Base-by-base conservation (phyloP, 2,329 filamentous ascomycete genomes). In the Colletotrichum spaethianum region DNA sequence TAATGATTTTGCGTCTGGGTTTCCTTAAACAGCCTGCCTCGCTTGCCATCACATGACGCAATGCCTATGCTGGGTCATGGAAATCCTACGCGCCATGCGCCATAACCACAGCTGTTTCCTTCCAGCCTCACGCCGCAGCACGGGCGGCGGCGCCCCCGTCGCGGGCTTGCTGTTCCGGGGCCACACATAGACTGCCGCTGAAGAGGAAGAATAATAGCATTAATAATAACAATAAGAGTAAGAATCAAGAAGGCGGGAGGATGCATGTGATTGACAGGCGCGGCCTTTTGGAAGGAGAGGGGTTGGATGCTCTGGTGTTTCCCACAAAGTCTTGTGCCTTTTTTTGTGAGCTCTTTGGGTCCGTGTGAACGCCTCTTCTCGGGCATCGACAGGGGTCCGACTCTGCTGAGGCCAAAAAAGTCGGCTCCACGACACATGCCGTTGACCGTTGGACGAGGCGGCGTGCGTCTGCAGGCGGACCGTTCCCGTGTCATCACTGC, bases 11-110 rank as follows among this genome's bases (percentile, higher is more conserved):
- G 52, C 55, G 36, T 42, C 57, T 46, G 28, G 16, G 52, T n/a
- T n/a, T n/a, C n/a, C 40, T 36, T 26, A 20, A 67, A 56, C n/a
- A 18, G 16, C 36, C 23, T 60, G 14, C 16, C 46, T 53, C 33
- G 56, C 53, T 50, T 33, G 52, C 26, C 44, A 60, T 72, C 69
- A 72, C 69, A 69, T 72, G 69, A 72, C 69, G 69, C 57, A 38
- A 63, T 42, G 33, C 53, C 36, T 23, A 72, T 72, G 69, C 69
- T 69, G 69, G 69, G 69, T 68, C 69, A 23, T 33, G 9, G 26
- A 23, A 69, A 59, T 72, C 50, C 26, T 57, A 71, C 57, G 56
- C 48, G 63, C 55, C 16, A n/a, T 42, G 63, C 63, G 48, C 65
- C 42, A 28, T 52, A 64, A 60, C 36, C 55, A 48, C 57, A 18